Conservation (phyloP, 192 early-diverging fungal species). For the Coemansia sp. region DNA sequence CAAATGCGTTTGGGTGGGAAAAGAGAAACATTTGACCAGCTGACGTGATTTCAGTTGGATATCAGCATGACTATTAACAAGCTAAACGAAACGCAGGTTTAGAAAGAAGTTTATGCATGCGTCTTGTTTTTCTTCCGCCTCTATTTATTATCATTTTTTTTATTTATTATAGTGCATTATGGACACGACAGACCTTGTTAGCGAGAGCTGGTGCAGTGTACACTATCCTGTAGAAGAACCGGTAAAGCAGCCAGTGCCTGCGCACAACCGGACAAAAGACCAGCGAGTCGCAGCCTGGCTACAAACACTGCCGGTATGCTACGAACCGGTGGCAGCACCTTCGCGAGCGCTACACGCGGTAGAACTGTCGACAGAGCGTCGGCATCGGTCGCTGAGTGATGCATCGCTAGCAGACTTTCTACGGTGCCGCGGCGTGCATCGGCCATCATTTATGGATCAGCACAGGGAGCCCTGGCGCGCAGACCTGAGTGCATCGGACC, state of each 20-base stretch:
- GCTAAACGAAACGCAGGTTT: no score
- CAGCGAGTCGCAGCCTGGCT: not conserved
- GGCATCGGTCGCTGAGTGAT: slow-evolving; percentile 19
- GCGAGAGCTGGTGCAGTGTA: slow-evolving; percentile 35
- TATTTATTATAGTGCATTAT: not conserved
- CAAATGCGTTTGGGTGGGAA: slow-evolving; percentile 1
- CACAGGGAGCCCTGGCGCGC: not conserved
- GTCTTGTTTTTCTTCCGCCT: not conserved
- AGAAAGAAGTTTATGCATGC: not conserved
- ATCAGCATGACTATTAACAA: no score
- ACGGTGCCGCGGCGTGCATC: slow-evolving; percentile 15
- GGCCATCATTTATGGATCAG: slow-evolving; percentile 40
- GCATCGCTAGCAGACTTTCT: slow-evolving; percentile 39
- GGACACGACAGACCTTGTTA: slow-evolving; percentile 3
- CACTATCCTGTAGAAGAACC: slow-evolving; percentile 1
- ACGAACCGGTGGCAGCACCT: not conserved
- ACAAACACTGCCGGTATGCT: not conserved
- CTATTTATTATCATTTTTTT: not conserved
- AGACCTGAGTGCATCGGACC: not conserved
- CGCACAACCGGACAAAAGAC: not conserved
- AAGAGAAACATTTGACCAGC: no score
- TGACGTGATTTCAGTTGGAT: no score
- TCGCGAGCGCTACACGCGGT: not conserved
- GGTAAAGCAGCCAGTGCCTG: not conserved
- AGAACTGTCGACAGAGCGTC: not conserved